phyloP scores from a whole-genome alignment of 352 stramenopile genomes.

The Globisporangium emineosum region DNA sequence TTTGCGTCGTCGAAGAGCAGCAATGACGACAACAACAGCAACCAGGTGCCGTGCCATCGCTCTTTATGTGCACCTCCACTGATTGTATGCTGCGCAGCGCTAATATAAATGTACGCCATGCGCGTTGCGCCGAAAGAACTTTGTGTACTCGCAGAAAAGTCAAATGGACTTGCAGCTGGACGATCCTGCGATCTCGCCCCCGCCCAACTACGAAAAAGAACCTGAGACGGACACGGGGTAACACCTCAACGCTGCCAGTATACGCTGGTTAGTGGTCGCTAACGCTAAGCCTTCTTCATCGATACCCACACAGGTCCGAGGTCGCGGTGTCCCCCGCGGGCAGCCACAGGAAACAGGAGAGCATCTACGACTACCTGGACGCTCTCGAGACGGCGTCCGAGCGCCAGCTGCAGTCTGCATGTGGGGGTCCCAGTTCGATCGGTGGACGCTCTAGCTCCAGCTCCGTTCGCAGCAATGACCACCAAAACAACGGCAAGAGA shows the following conservation, averaged over 20 bases:
- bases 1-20: slow-evolving; percentile 12
- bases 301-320: background rate
- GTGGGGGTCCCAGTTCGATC: slow-evolving; percentile 9
- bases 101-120: background rate
- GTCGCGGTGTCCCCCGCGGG: slow-evolving; percentile 19
- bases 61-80: background rate
- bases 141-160: slow-evolving; percentile 12
- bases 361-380: slow-evolving; percentile 83
- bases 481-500: slow-evolving; percentile 16
- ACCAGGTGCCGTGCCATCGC: slow-evolving; percentile 10
- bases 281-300: background rate
- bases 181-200: slow-evolving; percentile 31
- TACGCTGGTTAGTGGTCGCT: background rate
- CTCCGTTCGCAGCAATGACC: slow-evolving; percentile 11
- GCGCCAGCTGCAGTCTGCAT: slow-evolving; percentile 37
- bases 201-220: slow-evolving; percentile 34
- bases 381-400: slow-evolving; percentile 64
- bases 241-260: background rate
- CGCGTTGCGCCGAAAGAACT: background rate
- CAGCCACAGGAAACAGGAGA: slow-evolving; percentile 18
- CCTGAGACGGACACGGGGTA: slow-evolving; percentile 25
- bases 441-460: slow-evolving; percentile 9
- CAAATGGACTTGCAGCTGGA: slow-evolving; percentile 40
- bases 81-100: background rate
- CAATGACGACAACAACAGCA: slow-evolving; percentile 27